Conservation (phyloP, 495 filamentous ascomycete genomes). For the Pseudevernia furfuracea region DNA sequence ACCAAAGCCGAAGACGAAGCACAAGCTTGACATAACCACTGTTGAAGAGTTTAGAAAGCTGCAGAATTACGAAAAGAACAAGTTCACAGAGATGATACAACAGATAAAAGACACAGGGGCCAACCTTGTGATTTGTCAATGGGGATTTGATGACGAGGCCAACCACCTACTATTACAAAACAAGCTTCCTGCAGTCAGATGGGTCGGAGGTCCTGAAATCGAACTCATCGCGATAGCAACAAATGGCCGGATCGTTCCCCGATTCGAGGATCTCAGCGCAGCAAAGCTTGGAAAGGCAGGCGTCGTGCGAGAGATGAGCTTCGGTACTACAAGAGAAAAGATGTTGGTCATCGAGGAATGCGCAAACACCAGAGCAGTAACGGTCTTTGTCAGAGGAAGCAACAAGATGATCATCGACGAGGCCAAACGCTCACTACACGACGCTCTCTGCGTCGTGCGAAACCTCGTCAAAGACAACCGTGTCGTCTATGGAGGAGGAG, state of each 20-base stretch:
- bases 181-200: constrained; percentile 88
- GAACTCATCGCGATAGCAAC: constrained; percentile 98
- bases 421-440: constrained; percentile 93
- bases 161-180: constrained; percentile 96
- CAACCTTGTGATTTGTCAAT: constrained; percentile 97
- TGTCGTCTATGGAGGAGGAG: constrained; percentile 96
- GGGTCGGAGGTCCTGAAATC: constrained; percentile 97
- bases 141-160: constrained; percentile 99
- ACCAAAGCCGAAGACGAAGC: constrained; percentile 99
- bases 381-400: constrained; percentile 89
- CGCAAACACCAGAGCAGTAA: constrained; percentile 94
- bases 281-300: constrained; percentile 89
- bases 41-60: constrained; percentile 97
- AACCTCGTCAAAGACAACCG: constrained; percentile 95
- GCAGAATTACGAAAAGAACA: constrained; percentile 88
- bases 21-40: constrained; percentile 95
- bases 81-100: constrained; percentile 97
- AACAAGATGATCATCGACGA: constrained; percentile 99
- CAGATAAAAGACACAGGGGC: constrained; percentile 96
- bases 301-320: constrained; percentile 86
- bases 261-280: constrained; percentile 87
- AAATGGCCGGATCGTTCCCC: constrained; percentile 91
- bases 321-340: constrained; percentile 96
- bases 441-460: constrained; percentile 94
- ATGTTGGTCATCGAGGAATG: constrained; percentile 99